phyloP scores from a whole-genome alignment of 495 filamentous ascomycete genomes.

The Evernia prunastri region DNA sequence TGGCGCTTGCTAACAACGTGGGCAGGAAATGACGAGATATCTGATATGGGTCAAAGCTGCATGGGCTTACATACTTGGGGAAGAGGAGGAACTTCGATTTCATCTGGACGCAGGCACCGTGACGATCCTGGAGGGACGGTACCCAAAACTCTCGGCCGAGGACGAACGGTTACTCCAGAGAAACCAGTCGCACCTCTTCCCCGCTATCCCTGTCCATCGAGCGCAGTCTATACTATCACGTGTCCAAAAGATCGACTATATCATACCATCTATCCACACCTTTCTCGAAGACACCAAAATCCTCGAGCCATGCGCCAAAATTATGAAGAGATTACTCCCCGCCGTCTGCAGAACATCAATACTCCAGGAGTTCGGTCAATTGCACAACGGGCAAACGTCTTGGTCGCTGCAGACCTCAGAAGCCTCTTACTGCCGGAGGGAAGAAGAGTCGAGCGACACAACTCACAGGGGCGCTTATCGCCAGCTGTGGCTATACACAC shows the following conservation, averaged over 20 bases:
- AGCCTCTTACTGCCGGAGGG: conserved; percentile 3
- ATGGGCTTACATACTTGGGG: conserved; percentile 13
- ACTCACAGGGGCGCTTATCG: conserved; percentile 24
- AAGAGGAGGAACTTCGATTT: background rate
- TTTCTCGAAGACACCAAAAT: conserved; percentile 34
- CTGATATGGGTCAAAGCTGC: conserved; percentile 13
- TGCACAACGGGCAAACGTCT: conserved; percentile 19
- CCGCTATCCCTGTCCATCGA: conserved; percentile 11
- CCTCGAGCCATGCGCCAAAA: conserved; percentile 26
- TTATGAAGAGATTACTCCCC: conserved; percentile 29
- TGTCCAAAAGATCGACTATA: conserved; percentile 17
- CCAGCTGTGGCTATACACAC: conserved; percentile 26
- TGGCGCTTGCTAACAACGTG: conserved; percentile 9
- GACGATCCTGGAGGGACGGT: conserved; percentile 23
- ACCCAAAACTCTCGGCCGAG: conserved; percentile 20
- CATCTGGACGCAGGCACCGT: conserved; percentile 23
- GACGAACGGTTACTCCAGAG: conserved; percentile 23
- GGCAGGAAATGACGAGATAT: conserved; percentile 18
- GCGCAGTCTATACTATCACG: conserved; percentile 17
- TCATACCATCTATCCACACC: conserved; percentile 28
- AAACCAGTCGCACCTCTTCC: conserved; percentile 21
- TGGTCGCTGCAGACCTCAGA: conserved; percentile 18
- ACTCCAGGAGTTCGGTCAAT: conserved; percentile 16
- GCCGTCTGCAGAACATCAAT: conserved; percentile 24
- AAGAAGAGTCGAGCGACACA: conserved; percentile 4